These are phyloP conservation scores for Calonectria naviculata DNA, from an alignment of 2,329 filamentous ascomycete genomes.

Conservation along the genomic window DNA sequence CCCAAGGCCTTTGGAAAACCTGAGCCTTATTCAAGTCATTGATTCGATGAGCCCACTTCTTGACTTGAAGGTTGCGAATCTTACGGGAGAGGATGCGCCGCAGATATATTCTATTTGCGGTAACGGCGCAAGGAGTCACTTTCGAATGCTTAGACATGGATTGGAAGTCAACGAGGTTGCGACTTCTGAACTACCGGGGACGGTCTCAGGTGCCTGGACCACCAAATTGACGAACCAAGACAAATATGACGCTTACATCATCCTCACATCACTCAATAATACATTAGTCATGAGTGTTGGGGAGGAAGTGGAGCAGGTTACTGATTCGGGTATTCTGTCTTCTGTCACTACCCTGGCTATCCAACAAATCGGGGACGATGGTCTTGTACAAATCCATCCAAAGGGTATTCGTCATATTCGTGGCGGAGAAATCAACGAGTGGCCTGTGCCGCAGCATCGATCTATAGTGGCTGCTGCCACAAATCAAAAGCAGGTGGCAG, in stretches of 20 bases:
- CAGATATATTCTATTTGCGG: constrained; percentile 96
- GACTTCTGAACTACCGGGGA: constrained; percentile 89
- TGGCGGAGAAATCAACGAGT: constrained; percentile 85
- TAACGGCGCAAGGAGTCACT: constrained; percentile 87
- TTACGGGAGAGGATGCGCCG: constrained; percentile 91
- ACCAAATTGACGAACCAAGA: constrained; percentile 86
- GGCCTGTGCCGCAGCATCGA: constrained; percentile 91
- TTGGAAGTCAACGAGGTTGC: constrained; percentile 94
- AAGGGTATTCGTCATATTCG: constrained; percentile 94
- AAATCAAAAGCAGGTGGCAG: constrained; percentile 91
- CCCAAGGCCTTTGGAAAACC: constrained; percentile 81
- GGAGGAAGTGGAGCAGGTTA: constrained; percentile 96
- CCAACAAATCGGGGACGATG: constrained; percentile 93
- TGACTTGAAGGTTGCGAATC: constrained; percentile 90
- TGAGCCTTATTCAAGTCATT: constrained; percentile 86
- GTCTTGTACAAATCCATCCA: constrained; percentile 92
- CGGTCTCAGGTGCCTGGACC: constrained; percentile 95
- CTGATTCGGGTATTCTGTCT: constrained; percentile 90
- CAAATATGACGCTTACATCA: constrained; percentile 92
- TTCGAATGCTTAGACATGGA: constrained; percentile 92
- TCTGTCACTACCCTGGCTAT: constrained; percentile 91
- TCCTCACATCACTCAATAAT: constrained; percentile 91
- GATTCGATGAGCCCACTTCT: constrained; percentile 91
- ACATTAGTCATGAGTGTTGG: constrained; percentile 95
- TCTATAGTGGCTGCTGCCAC: constrained; percentile 95